Base-by-base conservation (phyloP, 805 yeast species). In the Metschnikowia lachancei region DNA sequence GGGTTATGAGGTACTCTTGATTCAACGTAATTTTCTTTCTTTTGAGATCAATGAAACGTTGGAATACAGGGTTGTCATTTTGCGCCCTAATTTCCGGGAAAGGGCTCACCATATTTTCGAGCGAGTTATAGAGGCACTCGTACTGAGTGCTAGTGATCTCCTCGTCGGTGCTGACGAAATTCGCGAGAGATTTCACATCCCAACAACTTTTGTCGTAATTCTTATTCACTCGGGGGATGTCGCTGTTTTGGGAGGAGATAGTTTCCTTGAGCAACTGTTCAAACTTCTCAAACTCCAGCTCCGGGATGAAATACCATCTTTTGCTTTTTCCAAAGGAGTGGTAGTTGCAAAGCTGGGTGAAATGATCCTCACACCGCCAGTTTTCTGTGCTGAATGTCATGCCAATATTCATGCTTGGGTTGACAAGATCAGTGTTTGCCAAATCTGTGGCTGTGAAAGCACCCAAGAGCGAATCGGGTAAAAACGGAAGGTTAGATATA, bases 271-370 rank as follows among this genome's bases (percentile, higher is more conserved):
- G 35, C 13, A 78, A 58, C 2, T 49, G 41, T 56, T 84, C 87
- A 57, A 77, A 83, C 46, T 74, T 75, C 2, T 62, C 72, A 43
- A 74, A 73, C 42, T 78, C 79, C 55, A 69, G 66, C 13, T 82
- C 83, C 0, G 84, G 77, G n/a, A 85, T 71, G 45, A 82, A 74
- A 50, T 80, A 82, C 87, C 88, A 82, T 16, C 77, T 56, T 56
- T 75, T 78, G 12, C 69, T 56, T 6, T 77, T 76, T 2, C 90
- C 91, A 40, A 70, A 53, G 51, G 80, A 81, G 38, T 74, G 78
- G 50, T 74, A 83, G 56, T 79, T 81, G 24, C 75, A 64, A 10
- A 68, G 57, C 36, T 80, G 80, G 2, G 83, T 60, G 60, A 77
- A 78, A 50, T 80, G 85, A 52, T 84, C 90, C 53, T 80, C 86